These are phyloP conservation scores for Aspergillus awamori DNA, from an alignment of 2,329 filamentous ascomycete genomes.

Conservation along the genomic window DNA sequence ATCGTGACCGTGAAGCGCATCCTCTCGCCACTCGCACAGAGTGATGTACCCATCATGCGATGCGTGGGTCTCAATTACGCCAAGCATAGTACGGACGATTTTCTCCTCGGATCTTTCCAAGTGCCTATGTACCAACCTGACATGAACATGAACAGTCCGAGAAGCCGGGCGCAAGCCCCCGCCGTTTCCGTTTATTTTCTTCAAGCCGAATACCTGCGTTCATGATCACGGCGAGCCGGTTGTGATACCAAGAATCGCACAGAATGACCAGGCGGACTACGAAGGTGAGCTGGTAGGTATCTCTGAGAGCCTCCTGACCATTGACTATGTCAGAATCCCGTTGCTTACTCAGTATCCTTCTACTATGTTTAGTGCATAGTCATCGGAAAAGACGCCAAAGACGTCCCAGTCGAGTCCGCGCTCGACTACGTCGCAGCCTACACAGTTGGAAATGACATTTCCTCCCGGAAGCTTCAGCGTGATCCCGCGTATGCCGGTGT, in stretches of 20 bases:
- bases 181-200: conserved; percentile 69
- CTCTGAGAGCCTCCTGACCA: conserved; percentile 20
- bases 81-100: conserved; percentile 52
- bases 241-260: conserved; percentile 64
- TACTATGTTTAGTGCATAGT: conserved; percentile 45
- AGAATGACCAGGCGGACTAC: conserved; percentile 67
- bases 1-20: conserved; percentile 57
- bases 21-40: conserved; percentile 54
- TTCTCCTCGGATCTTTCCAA: too few species aligned
- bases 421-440: conserved; percentile 58
- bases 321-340: too few species aligned
- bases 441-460: conserved; percentile 59
- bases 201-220: conserved; percentile 67
- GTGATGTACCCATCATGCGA: conserved; percentile 59
- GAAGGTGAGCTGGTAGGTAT: conserved; percentile 72
- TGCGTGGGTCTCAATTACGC: conserved; percentile 65
- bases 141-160: conserved; percentile 43
- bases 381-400: conserved; percentile 56
- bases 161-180: conserved; percentile 56
- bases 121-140: background rate
- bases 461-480: conserved; percentile 56
- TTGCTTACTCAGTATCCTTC: too few species aligned
- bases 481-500: conserved; percentile 53
- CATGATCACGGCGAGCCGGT: conserved; percentile 63
- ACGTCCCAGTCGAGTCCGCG: conserved; percentile 51